Evolutionary conservation across 768 basidiomycete species (phyloP).

Genomic region (Leucosporidium scottii): DNA sequence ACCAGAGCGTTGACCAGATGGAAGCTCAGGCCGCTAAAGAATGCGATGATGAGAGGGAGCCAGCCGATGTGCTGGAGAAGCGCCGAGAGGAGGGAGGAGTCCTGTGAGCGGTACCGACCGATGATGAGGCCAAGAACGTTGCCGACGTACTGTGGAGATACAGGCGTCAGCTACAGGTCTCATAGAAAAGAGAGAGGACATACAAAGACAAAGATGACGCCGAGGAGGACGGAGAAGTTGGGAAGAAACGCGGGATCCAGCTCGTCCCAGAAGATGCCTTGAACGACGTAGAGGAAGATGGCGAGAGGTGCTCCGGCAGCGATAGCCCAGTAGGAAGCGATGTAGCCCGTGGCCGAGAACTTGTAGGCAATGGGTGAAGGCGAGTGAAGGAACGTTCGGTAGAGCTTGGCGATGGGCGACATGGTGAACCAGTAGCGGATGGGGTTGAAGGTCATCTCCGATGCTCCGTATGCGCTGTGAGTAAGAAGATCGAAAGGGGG

Average conservation of each 20-base stretch:
- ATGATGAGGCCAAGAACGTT: constrained; percentile 15
- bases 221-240: constrained; percentile 53
- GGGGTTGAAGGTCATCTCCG: constrained; percentile 71
- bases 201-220: constrained; percentile 60
- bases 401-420: constrained; percentile 7
- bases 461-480: constrained; percentile 29
- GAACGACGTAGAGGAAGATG: constrained; percentile 61
- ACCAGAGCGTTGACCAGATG: too few species aligned
- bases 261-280: constrained; percentile 59
- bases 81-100: constrained; percentile 7
- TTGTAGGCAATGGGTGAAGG: background rate
- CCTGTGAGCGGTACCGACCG: constrained; percentile 10
- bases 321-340: constrained; percentile 49
- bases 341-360: background rate
- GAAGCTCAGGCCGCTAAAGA: too few species aligned
- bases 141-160: too few species aligned
- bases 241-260: constrained; percentile 52
- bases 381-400: background rate
- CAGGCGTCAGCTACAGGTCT: too few species aligned
- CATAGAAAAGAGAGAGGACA: constrained; percentile 48
- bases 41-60: constrained; percentile 66
- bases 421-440: constrained; percentile 42
- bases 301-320: constrained; percentile 59
- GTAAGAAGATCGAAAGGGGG: too few species aligned
- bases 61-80: constrained; percentile 55